Percentiles rank a stretch among this genome's conserved stretches.
Conservation (phyloP, 1,139 yeast genomes). For the Protomyces inouyei region DNA sequence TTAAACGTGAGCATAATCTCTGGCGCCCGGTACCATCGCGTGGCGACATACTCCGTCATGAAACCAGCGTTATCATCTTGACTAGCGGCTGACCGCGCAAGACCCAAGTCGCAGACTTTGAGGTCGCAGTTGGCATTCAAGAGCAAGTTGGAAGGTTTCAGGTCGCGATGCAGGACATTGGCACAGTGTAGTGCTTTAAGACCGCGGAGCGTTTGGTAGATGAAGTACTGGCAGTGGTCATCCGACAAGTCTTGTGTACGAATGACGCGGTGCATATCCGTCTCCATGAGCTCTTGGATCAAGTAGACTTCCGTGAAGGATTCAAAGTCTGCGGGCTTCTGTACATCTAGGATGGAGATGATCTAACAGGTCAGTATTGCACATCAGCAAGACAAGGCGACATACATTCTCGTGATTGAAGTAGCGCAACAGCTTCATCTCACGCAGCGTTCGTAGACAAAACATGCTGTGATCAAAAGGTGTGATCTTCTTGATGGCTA, state of each 20-base stretch:
- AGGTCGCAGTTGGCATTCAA: conserved; percentile 89
- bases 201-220: conserved; percentile 85
- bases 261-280: conserved; percentile 87
- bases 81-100: conserved; percentile 61
- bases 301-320: conserved; percentile 80
- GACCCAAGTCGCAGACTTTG: conserved; percentile 90
- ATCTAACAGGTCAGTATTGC: conserved; percentile 40
- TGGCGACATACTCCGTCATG: conserved; percentile 95
- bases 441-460: conserved; percentile 83
- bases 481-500: conserved; percentile 90
- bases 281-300: conserved; percentile 93
- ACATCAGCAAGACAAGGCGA: not conserved
- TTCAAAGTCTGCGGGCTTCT: conserved; percentile 73
- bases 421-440: conserved; percentile 78
- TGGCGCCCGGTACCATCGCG: conserved; percentile 96
- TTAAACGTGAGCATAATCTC: conserved; percentile 94
- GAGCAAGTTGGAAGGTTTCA: conserved; percentile 83
- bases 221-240: conserved; percentile 89
- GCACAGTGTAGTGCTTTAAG: conserved; percentile 87
- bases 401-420: conserved; percentile 76
- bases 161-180: conserved; percentile 84
- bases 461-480: conserved; percentile 92
- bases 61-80: conserved; percentile 61
- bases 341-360: conserved; percentile 83
- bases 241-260: conserved; percentile 78